Conservation (phyloP, 2,329 filamentous ascomycete species). For the Claviceps monticola region DNA sequence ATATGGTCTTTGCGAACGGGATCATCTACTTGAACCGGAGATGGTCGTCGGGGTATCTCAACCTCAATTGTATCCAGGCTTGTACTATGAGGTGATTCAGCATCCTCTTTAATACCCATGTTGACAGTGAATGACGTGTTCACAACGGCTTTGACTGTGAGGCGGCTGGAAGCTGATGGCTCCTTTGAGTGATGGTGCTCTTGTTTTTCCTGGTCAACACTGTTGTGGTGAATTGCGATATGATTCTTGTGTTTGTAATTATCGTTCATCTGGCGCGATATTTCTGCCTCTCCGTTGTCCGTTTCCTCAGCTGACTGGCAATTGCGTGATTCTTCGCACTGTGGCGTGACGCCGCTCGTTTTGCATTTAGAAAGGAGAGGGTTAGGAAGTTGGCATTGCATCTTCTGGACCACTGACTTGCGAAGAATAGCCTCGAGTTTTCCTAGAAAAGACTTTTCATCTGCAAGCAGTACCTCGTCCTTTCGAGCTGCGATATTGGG, state of each 20-base stretch:
- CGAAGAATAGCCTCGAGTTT: slow-evolving; percentile 32
- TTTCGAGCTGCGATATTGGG: slow-evolving; percentile 59
- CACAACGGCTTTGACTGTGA: slow-evolving; percentile 10
- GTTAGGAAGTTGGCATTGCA: background rate
- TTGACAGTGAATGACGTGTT: slow-evolving; percentile 18
- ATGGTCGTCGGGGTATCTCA: slow-evolving; percentile 10
- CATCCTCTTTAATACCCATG: slow-evolving; percentile 19
- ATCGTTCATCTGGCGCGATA: background rate
- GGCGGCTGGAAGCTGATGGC: background rate
- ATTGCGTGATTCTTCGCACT: background rate
- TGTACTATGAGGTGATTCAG: slow-evolving; percentile 16
- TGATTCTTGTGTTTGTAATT: background rate
- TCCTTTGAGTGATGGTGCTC: background rate
- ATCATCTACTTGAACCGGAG: background rate
- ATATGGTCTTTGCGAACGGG: slow-evolving; percentile 12
- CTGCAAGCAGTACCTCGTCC: slow-evolving; percentile 54
- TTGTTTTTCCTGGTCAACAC: background rate
- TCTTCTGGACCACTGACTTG: slow-evolving; percentile 20
- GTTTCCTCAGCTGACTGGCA: background rate
- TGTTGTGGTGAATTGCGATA: background rate
- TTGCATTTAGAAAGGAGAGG: background rate
- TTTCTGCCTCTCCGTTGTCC: background rate
- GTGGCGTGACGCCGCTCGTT: background rate
- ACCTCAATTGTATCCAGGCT: slow-evolving; percentile 12
- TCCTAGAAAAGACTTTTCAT: slow-evolving; percentile 33